A percentile compares a stretch with the other conserved stretches of the same genome.
Evolutionary conservation across 441 rosid genomes (phyloP).

Genomic region (Kokia cookei): DNA sequence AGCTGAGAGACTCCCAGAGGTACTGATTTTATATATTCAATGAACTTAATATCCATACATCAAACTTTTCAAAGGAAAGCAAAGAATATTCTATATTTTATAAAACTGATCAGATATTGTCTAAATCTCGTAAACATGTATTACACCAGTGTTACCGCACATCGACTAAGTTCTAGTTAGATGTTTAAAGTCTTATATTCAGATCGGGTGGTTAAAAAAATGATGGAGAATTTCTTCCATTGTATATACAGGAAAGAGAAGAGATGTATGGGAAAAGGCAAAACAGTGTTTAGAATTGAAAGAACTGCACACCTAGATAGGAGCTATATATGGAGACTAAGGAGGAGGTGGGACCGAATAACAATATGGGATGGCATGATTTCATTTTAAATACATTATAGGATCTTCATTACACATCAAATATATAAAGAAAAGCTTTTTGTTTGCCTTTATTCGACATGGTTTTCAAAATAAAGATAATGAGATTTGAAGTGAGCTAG

Average conservation of each 20-base stretch:
- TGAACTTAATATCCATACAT: background rate
- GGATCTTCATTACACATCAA: background rate
- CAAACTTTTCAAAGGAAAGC: background rate
- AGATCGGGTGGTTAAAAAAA: background rate
- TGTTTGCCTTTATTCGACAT: background rate
- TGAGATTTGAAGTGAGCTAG: background rate
- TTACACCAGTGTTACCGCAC: background rate
- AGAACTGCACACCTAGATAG: background rate
- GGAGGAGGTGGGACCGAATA: background rate
- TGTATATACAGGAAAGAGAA: background rate
- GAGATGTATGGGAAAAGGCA: background rate
- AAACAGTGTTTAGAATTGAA: background rate
- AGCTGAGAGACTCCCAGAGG: background rate
- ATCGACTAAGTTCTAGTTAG: no score
- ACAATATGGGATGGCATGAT: background rate
- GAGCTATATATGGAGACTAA: background rate
- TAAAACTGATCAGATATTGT: background rate
- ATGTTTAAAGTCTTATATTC: background rate
- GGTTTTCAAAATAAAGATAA: background rate
- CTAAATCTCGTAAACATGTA: background rate
- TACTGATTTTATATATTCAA: background rate
- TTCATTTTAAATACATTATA: background rate
- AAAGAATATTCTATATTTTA: no score
- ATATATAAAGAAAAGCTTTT: background rate
- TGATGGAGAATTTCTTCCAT: background rate